Evolutionary conservation across 768 basidiomycete genomes (phyloP).

Genomic region (Termitomyces sp.): DNA sequence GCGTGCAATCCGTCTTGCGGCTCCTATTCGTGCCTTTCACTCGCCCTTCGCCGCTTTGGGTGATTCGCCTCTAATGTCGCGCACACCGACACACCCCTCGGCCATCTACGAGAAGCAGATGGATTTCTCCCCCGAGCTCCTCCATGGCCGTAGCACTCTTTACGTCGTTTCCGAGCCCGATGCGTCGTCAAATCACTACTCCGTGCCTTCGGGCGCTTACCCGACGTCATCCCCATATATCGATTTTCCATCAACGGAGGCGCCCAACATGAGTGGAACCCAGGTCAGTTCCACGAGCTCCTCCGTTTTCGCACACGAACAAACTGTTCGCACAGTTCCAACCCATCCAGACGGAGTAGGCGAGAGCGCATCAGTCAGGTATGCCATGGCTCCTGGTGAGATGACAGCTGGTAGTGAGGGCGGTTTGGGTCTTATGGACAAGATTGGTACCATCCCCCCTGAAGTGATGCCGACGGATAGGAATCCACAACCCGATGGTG

Average conservation of each 20-base stretch:
- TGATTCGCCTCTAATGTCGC: slow-evolving; percentile 27
- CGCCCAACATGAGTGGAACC: slow-evolving; percentile 28
- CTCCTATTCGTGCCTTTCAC: slow-evolving; percentile 50
- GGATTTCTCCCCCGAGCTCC: slow-evolving; percentile 46
- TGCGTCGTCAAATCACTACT: slow-evolving; percentile 51
- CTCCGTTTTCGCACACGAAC: slow-evolving; percentile 32
- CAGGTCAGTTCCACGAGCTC: slow-evolving; percentile 40
- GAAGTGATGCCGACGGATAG: slow-evolving; percentile 33
- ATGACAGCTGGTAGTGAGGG: slow-evolving; percentile 41
- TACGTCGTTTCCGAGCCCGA: slow-evolving; percentile 76
- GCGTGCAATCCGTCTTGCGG: slow-evolving; percentile 16
- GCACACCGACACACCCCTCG: slow-evolving; percentile 26
- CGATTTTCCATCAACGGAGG: slow-evolving; percentile 34
- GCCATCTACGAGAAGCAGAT: slow-evolving; percentile 59
- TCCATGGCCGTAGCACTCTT: slow-evolving; percentile 43
- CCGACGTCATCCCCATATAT: slow-evolving; percentile 43
- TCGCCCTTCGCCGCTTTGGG: slow-evolving; percentile 57
- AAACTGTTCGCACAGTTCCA: slow-evolving; percentile 35
- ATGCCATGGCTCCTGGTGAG: slow-evolving; percentile 37
- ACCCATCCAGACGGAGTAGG: slow-evolving; percentile 40
- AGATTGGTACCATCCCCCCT: slow-evolving; percentile 29
- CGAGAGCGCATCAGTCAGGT: slow-evolving; percentile 41
- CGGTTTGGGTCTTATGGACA: slow-evolving; percentile 39
- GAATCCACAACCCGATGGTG: slow-evolving; percentile 42
- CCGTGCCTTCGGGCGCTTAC: slow-evolving; percentile 71